These are phyloP conservation scores for Nannochloris sp. DNA, from an alignment of 139 green algal species.

Conservation along the genomic window DNA sequence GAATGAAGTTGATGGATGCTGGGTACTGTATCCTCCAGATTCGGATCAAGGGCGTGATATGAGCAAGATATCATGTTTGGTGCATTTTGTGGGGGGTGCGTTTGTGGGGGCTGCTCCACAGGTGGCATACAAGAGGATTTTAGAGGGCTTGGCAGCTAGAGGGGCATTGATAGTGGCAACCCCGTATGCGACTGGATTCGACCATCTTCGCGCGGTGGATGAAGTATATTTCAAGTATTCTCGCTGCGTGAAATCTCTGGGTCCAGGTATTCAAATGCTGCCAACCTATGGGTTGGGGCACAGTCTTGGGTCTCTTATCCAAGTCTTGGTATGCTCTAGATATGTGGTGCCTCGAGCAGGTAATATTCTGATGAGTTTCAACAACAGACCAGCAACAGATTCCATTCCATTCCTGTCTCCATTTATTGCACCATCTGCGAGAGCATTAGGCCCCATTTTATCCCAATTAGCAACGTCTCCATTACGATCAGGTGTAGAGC, in stretches of 20 bases:
- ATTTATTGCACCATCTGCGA: slow-evolving; percentile 62
- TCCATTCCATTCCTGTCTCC: slow-evolving; percentile 72
- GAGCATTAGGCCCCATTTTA: slow-evolving; percentile 63
- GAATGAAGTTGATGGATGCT: slow-evolving; percentile 62
- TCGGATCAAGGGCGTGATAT: neutral
- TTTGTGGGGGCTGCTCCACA: slow-evolving; percentile 89
- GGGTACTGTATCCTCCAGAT: slow-evolving; percentile 39
- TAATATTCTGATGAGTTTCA: slow-evolving; percentile 84
- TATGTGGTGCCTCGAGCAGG: slow-evolving; percentile 59
- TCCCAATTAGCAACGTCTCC: slow-evolving; percentile 59
- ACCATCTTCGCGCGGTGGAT: slow-evolving; percentile 82
- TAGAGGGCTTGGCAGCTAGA: slow-evolving; percentile 64
- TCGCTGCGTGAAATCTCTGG: slow-evolving; percentile 45
- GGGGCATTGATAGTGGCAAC: slow-evolving; percentile 72
- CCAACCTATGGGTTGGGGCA: slow-evolving; percentile 82
- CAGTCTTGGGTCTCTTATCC: slow-evolving; percentile 73
- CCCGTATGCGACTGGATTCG: slow-evolving; percentile 70
- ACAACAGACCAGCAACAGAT: slow-evolving; percentile 70
- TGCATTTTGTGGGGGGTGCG: slow-evolving; percentile 84
- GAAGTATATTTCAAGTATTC: slow-evolving; percentile 83
- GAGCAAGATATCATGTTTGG: slow-evolving; percentile 23
- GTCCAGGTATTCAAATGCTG: slow-evolving; percentile 32
- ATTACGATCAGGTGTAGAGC: slow-evolving; percentile 43
- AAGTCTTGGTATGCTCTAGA: slow-evolving; percentile 73
- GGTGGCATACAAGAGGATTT: slow-evolving; percentile 63